These are phyloP conservation scores for Mangifera indica DNA, from an alignment of 345 rosid species.

Conservation along the genomic window DNA sequence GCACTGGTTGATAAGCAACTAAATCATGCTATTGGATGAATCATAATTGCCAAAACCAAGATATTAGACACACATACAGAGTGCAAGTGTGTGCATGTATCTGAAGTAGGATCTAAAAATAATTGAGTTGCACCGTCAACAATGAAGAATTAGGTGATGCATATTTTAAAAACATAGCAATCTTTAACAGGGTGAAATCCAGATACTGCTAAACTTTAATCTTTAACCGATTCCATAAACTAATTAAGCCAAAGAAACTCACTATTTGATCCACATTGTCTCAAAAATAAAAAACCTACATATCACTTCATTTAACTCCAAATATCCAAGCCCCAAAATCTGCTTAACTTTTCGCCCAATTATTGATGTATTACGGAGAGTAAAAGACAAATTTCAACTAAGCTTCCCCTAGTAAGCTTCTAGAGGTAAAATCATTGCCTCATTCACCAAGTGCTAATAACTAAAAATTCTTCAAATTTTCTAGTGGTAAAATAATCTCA, in stretches of 20 bases:
- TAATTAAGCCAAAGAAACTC: neutral
- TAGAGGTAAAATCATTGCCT: neutral
- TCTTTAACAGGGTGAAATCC: no score
- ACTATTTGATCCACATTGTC: neutral
- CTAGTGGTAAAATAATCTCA: neutral
- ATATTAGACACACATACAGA: neutral
- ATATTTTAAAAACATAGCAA: no score
- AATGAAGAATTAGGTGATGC: no score
- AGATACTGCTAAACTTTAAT: no score
- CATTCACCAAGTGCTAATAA: neutral
- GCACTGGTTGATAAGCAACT: neutral
- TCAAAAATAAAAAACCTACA: neutral
- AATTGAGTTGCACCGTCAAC: no score
- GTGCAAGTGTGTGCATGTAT: no score
- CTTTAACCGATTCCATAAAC: neutral
- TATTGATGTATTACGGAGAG: neutral
- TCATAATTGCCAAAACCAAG: neutral
- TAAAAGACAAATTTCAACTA: neutral
- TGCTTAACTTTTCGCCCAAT: neutral
- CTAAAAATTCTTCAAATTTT: neutral
- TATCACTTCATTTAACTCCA: neutral
- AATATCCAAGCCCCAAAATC: neutral
- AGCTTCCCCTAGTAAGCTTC: neutral
- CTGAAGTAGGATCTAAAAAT: no score
- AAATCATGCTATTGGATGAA: neutral